Base-by-base conservation (phyloP, 2,329 filamentous ascomycete species). In the Cladophialophora chaetospira region DNA sequence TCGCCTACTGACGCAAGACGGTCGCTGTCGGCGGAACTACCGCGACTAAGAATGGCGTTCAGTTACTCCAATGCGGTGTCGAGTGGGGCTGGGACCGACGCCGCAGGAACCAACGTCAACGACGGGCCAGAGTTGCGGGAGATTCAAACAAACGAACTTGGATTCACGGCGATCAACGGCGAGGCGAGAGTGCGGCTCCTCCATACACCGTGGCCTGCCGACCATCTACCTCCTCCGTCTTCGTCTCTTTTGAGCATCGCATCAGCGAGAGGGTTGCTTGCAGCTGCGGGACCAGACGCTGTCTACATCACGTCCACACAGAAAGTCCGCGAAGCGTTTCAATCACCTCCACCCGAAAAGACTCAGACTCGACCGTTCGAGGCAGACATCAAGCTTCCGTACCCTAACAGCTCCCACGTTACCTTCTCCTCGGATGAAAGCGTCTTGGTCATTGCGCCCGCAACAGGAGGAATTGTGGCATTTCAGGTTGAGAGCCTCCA, bases 361-460 rank as follows among this genome's bases (percentile, higher is more conserved):
- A 44, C 75, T 79, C 56, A 31, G 81, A 80, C 56, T 80, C 85
- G 88, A 61, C 69, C 79, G 10, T 95, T 95, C 67, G 77, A 84
- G 58, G 88, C 92, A 2, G 85, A 93, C 70, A 77, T 89, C 49
- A 87, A 80, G 57, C 81, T 97, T 5, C 78, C 85, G 1, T 81
- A 95, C 67, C 83, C 88, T 8, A 86, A 88, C 65, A 82, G 96
- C 52, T 95, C 91, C 9, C 94, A 99, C 71, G 79, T 99, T 17
- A 86, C 87, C 13, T 99, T 99, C 71, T 93, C 91, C 0, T 83
- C 89, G n/a, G 89, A 95, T 67, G 95, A 97, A 70, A 85, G 84
- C 65, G 91, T 88, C 65, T 77, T 99, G 58, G 82, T 96, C 31
- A 78, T 97, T 23, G 91, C 90, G 9, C 89, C 90, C 2, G 89